Evolutionary conservation across 2,329 filamentous ascomycete genomes (phyloP).

Genomic region (Biscogniauxia mediterranea): DNA sequence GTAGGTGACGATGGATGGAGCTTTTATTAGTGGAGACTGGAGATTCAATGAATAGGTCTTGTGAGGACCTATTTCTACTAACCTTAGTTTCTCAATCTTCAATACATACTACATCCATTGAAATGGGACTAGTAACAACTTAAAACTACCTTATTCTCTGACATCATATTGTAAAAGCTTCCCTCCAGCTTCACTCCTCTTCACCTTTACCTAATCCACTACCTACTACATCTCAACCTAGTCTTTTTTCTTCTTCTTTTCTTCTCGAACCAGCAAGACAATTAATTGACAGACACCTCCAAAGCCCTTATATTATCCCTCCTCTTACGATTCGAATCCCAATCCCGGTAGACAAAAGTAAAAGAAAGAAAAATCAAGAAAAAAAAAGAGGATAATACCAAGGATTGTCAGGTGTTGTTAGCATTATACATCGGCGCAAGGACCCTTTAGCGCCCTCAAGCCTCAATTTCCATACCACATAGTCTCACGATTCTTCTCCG

Average conservation of each 20-base stretch:
- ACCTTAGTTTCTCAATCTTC: too few relatives aligned
- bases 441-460: not conserved
- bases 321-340: not conserved
- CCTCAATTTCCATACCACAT: not conserved
- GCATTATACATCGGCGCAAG: not conserved
- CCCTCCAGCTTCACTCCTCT: not conserved
- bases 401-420: not conserved
- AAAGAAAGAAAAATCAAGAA: not conserved
- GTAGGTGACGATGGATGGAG: too few relatives aligned
- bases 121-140: too few relatives aligned
- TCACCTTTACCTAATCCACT: not conserved
- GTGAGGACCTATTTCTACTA: too few relatives aligned
- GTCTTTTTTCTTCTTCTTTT: not conserved
- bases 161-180: not conserved
- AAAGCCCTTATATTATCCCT: not conserved
- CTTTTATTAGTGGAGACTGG: too few relatives aligned
- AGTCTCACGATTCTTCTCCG: not conserved
- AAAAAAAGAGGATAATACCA: not conserved
- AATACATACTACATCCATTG: too few relatives aligned
- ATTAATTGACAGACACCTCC: not conserved
- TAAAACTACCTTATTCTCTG: not conserved
- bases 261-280: not conserved
- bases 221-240: not conserved
- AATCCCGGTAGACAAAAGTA: not conserved
- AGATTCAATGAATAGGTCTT: too few relatives aligned